A percentile compares a stretch with the other conserved stretches of the same genome.
These are phyloP conservation scores for Trichocomaceae sp. DNA, from an alignment of 2,329 filamentous ascomycete species.

Conservation along the genomic window DNA sequence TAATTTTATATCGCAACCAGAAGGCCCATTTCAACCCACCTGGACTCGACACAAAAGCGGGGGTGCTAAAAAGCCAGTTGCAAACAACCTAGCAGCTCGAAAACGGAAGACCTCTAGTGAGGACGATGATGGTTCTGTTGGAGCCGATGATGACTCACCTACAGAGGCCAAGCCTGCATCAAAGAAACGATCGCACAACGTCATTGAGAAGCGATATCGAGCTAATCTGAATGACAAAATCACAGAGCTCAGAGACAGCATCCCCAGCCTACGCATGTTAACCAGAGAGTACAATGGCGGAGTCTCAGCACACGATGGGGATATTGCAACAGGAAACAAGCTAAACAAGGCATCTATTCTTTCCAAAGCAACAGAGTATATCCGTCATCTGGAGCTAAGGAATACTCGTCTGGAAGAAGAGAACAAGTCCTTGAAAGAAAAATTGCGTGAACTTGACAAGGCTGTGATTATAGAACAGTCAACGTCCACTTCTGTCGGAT, in stretches of 20 bases:
- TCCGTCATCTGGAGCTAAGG: conserved; percentile 84
- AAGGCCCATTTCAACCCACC: background rate
- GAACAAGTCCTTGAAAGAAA: conserved; percentile 68
- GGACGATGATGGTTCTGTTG: conserved; percentile 36
- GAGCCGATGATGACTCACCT: conserved; percentile 43
- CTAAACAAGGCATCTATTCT: conserved; percentile 96
- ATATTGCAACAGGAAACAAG: conserved; percentile 83
- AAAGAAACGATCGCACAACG: conserved; percentile 96
- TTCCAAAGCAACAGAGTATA: conserved; percentile 94
- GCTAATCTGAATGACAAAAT: conserved; percentile 98
- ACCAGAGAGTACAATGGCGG: conserved; percentile 49
- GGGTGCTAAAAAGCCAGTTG: conserved; percentile 14
- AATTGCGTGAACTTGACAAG: conserved; percentile 73
- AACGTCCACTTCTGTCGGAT: conserved; percentile 29
- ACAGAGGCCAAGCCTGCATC: conserved; percentile 46
- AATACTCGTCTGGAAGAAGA: conserved; percentile 78
- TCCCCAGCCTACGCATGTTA: conserved; percentile 82
- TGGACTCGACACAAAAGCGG: conserved; percentile 14
- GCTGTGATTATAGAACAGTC: conserved; percentile 38
- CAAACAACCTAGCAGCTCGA: conserved; percentile 34
- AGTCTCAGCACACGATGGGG: conserved; percentile 60
- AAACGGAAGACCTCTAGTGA: conserved; percentile 63
- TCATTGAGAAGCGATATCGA: conserved; percentile 95
- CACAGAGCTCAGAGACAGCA: conserved; percentile 80
- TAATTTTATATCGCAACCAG: background rate